These are phyloP conservation scores for Diaporthe longicolla DNA, from an alignment of 2,329 filamentous ascomycete species.

Conservation along the genomic window DNA sequence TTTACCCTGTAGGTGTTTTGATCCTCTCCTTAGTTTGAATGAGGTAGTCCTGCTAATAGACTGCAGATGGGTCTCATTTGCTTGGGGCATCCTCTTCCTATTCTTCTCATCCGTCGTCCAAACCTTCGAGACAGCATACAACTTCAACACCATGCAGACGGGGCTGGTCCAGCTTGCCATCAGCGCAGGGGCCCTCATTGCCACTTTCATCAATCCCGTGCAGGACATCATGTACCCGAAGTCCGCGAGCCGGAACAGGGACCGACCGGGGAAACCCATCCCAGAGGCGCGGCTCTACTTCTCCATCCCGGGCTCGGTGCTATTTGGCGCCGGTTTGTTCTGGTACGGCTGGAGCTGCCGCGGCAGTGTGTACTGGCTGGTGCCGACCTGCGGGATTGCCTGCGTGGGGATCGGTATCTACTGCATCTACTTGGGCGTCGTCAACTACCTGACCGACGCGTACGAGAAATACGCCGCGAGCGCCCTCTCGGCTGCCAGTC, in stretches of 20 bases:
- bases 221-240: conserved; percentile 36
- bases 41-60: background rate
- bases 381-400: conserved; percentile 72
- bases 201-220: conserved; percentile 69
- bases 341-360: conserved; percentile 78
- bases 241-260: conserved; percentile 49
- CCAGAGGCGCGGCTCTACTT: conserved; percentile 77
- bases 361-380: conserved; percentile 71
- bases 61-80: conserved; percentile 76
- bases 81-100: conserved; percentile 79
- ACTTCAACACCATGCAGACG: conserved; percentile 60
- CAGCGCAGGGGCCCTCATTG: conserved; percentile 64
- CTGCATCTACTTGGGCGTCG: conserved; percentile 76
- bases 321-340: conserved; percentile 76
- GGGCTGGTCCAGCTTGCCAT: conserved; percentile 72
- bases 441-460: conserved; percentile 78
- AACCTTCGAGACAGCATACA: conserved; percentile 63
- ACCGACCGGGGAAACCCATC: conserved; percentile 53
- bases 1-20: conserved; percentile 61
- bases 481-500: conserved; percentile 76
- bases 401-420: conserved; percentile 77
- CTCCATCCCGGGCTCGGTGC: conserved; percentile 71
- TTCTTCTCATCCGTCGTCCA: conserved; percentile 70
- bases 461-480: conserved; percentile 77
- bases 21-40: background rate